Conservation (phyloP, 106 monocot species). For the Gastrodia elata region DNA sequence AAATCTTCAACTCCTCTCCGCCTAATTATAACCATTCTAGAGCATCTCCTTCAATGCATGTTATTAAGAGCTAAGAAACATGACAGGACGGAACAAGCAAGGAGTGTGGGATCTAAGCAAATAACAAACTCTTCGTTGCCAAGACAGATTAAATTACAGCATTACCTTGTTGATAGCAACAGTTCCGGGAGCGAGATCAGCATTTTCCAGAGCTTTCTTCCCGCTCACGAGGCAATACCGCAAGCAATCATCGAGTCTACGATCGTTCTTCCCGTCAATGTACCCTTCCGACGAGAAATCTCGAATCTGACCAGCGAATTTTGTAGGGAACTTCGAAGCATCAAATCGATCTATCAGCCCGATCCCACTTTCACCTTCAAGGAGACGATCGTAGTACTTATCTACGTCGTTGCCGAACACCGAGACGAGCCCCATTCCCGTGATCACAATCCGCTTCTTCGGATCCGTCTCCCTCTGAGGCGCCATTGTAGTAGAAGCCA, state of each 20-base stretch:
- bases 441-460: constrained; percentile 89
- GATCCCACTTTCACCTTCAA: constrained; percentile 84
- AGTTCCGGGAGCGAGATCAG: constrained; percentile 41
- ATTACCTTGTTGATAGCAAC: constrained; percentile 33
- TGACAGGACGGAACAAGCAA: background rate
- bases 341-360: constrained; percentile 82
- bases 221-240: constrained; percentile 80
- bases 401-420: constrained; percentile 94
- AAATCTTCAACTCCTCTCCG: background rate
- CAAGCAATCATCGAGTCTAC: constrained; percentile 69
- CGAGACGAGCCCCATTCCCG: constrained; percentile 93
- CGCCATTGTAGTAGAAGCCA: constrained; percentile 17
- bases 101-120: background rate
- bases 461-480: constrained; percentile 84
- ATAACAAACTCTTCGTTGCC: background rate
- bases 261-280: constrained; percentile 83
- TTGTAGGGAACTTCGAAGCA: constrained; percentile 80
- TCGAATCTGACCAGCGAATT: constrained; percentile 82
- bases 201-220: constrained; percentile 79
- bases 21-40: too few relatives aligned
- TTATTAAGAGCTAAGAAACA: background rate
- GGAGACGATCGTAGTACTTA: constrained; percentile 63
- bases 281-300: constrained; percentile 80
- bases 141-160: background rate
- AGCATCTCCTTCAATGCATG: background rate